Base-by-base conservation (phyloP, 208 protist species). In the Crithidia mellificae region DNA sequence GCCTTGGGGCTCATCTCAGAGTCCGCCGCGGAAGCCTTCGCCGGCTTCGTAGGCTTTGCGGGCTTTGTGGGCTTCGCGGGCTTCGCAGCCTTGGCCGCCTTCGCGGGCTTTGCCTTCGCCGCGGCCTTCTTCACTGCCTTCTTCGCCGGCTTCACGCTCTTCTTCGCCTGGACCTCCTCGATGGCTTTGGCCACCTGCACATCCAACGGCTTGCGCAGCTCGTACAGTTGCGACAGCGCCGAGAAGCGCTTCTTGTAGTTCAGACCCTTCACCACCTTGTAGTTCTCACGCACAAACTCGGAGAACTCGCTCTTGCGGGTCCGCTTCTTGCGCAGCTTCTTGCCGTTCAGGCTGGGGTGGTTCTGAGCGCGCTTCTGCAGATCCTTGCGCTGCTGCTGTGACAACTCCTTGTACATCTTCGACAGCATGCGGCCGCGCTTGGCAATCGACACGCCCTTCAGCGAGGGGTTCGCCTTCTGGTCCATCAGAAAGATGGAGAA, bases 401-500 rank as follows among this genome's bases (percentile, higher is more conserved):
- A 78, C 9, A 96, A 81, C 14, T 73, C 67, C 68, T 90, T 92
- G 76, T 96, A 96, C 80, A 96, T 88, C 71, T 92, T 91, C 20
- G 88, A 88, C 46, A 93, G 77, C 47, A 85, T 68, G 14, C 75
- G 68, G 3, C 79, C 90, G 4, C 90, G 83, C 47, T 90, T 78
- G 2, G 58, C 78, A 41, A 93, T 90, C 46, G 84, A 63, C 32
- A 84, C 65, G 19, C 87, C 90, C 50, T 91, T 77, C 46, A 96
- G 76, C 6, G 64, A 72, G 6, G 90, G 84, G 69, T 96, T 92
- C 64, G 78, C 92, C 72, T 89, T 91, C 64, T 96, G 85, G 54
- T 96, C 90, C 84, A 93, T 96, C 64, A 96, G 68, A 49, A 96
- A 96, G 36, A 96, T 66, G 22, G 90, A 84, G 72, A 91, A 96